Conservation (phyloP, 106 monocot genomes). For the Narthecium ossifragum region DNA sequence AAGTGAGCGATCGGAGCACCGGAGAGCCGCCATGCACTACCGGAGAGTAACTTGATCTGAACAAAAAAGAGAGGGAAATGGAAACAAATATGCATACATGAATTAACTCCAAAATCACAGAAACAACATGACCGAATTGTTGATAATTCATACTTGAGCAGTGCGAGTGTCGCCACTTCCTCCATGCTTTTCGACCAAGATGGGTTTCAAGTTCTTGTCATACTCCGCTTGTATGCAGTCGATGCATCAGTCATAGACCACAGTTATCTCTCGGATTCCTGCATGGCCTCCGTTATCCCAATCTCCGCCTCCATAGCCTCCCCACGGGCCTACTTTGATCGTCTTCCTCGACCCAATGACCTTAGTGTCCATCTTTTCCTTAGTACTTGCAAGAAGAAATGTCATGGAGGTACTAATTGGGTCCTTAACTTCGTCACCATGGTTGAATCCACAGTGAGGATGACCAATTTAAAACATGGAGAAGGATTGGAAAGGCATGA, state of each 20-base stretch:
- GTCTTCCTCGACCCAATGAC: conserved; percentile 5
- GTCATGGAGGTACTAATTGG: background rate
- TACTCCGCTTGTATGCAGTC: conserved; percentile 26
- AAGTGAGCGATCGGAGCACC: conserved; percentile 15
- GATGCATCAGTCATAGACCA: conserved; percentile 16
- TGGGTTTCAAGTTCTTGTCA: conserved; percentile 21
- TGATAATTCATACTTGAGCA: background rate
- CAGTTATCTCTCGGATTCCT: conserved; percentile 16
- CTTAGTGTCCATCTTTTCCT: background rate
- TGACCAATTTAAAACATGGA: too few relatives aligned
- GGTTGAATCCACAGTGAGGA: too few relatives aligned
- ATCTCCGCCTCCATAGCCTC: conserved; percentile 17
- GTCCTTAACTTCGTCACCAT: too few relatives aligned
- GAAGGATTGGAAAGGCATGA: too few relatives aligned
- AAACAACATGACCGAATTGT: background rate
- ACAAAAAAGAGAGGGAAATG: background rate
- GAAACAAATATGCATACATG: background rate
- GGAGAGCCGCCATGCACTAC: background rate
- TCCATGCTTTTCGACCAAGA: conserved; percentile 26
- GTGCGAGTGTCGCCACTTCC: conserved; percentile 13
- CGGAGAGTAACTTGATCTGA: conserved; percentile 15
- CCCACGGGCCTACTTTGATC: conserved; percentile 34
- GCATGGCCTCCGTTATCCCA: conserved; percentile 27
- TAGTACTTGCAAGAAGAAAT: background rate
- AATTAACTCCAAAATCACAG: background rate